Conservation (phyloP, 805 yeast species). For the Starmera amethionina region DNA sequence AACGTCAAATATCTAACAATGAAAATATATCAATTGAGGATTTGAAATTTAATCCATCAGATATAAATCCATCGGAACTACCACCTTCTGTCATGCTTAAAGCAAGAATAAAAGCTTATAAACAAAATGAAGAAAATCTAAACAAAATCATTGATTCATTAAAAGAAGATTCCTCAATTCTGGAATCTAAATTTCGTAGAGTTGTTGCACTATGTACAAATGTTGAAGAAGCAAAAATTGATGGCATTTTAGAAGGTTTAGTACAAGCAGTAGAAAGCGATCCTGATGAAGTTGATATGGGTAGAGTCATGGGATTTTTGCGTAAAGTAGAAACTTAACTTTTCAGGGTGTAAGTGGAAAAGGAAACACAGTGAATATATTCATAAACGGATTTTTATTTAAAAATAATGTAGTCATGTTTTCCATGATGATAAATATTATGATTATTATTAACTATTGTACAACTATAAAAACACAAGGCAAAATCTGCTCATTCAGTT, state of each 20-base stretch:
- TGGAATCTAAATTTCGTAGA: slow-evolving; percentile 73
- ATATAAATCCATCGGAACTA: slow-evolving; percentile 13
- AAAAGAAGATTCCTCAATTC: slow-evolving; percentile 39
- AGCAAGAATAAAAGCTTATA: slow-evolving; percentile 78
- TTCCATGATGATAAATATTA: too few species aligned
- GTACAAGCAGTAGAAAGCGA: slow-evolving; percentile 88
- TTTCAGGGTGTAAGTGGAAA: too few species aligned
- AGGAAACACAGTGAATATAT: too few species aligned
- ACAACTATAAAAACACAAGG: too few species aligned
- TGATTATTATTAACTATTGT: too few species aligned
- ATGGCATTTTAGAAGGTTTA: slow-evolving; percentile 70
- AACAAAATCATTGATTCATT: slow-evolving; percentile 42
- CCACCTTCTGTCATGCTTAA: slow-evolving; percentile 39
- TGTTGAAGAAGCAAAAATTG: slow-evolving; percentile 73
- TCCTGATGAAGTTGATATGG: slow-evolving; percentile 56
- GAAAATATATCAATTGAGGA: slow-evolving; percentile 20
- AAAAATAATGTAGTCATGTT: too few species aligned
- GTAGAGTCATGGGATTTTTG: slow-evolving; percentile 44
- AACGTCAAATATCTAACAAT: slow-evolving; percentile 21
- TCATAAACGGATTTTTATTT: too few species aligned
- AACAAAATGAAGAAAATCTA: slow-evolving; percentile 53
- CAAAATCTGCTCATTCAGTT: too few species aligned
- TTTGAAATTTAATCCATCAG: slow-evolving; percentile 9
- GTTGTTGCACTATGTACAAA: slow-evolving; percentile 89
- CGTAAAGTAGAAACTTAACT: slow-evolving; percentile 29